Evolutionary conservation across 2,329 filamentous ascomycete genomes (phyloP).

Genomic region (Curvularia hawaiiensis): DNA sequence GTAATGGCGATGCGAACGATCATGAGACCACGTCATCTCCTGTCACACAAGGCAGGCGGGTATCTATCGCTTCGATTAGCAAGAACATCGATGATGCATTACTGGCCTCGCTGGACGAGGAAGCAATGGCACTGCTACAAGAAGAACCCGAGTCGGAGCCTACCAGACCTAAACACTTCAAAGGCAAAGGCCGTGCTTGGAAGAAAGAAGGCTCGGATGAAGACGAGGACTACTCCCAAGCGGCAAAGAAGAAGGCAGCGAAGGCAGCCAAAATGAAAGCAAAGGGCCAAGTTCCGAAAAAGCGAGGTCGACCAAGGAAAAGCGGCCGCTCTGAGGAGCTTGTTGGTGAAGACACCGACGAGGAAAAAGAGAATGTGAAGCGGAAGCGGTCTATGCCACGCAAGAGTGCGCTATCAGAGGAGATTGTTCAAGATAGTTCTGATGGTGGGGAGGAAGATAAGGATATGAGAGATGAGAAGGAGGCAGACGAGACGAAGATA

Average conservation of each 20-base stretch:
- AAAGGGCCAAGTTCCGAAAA: constrained; percentile 23
- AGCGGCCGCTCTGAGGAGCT: constrained; percentile 25
- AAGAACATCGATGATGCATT: constrained; percentile 18
- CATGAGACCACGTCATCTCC: constrained; percentile 8
- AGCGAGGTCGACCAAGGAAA: constrained; percentile 30
- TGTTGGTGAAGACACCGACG: constrained; percentile 21
- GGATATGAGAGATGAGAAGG: neutral
- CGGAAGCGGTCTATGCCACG: constrained; percentile 20
- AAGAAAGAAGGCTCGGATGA: constrained; percentile 41
- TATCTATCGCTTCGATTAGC: constrained; percentile 20
- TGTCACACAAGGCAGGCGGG: constrained; percentile 18
- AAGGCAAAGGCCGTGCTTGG: constrained; percentile 41
- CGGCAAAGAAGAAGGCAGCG: constrained; percentile 29
- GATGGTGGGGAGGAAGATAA: constrained; percentile 5
- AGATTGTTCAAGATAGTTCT: constrained; percentile 25
- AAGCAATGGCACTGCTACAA: constrained; percentile 20
- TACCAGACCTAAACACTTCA: constrained; percentile 34
- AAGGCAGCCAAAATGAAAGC: constrained; percentile 22
- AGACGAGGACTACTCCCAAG: constrained; percentile 34
- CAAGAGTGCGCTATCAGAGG: constrained; percentile 27
- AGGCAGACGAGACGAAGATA: neutral
- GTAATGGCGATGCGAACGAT: constrained; percentile 11
- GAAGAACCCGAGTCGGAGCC: constrained; percentile 19
- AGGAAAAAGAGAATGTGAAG: constrained; percentile 15
- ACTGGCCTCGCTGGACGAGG: constrained; percentile 19